Evolutionary conservation across 2,329 filamentous ascomycete genomes (phyloP).

Genomic region (Trichoderma lentiforme): DNA sequence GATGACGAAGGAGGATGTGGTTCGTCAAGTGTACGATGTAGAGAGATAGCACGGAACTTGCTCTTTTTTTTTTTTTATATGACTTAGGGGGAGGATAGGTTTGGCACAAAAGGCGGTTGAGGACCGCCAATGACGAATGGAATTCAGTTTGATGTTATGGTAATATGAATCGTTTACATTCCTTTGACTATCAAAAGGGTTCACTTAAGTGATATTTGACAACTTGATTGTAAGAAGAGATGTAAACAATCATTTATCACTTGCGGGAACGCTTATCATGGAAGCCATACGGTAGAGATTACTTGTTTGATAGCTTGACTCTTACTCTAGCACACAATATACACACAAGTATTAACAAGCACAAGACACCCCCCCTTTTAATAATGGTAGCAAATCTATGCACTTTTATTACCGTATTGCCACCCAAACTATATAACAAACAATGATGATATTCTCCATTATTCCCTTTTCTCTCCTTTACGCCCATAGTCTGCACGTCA

Average conservation of each 20-base stretch:
- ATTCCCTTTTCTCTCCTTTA: conserved; percentile 31
- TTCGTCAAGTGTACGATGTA: background rate
- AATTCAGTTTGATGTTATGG: background rate
- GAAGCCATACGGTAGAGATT: background rate
- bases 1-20: background rate
- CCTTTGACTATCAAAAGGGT: background rate
- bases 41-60: background rate
- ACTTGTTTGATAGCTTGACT: background rate
- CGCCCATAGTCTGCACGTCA: conserved; percentile 86
- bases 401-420: conserved; percentile 11
- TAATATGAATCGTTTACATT: background rate
- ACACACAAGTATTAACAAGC: background rate
- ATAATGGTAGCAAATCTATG: background rate
- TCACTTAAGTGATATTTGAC: background rate
- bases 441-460: background rate
- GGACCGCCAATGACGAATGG: background rate
- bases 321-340: background rate
- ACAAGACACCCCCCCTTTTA: background rate
- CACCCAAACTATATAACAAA: background rate
- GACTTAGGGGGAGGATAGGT: background rate
- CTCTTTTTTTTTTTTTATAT: background rate
- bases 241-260: no score
- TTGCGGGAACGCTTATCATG: no score
- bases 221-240: background rate
- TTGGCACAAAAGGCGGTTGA: background rate